phyloP scores from a whole-genome alignment of 306 rosid species.

The Trifolium subterraneum region DNA sequence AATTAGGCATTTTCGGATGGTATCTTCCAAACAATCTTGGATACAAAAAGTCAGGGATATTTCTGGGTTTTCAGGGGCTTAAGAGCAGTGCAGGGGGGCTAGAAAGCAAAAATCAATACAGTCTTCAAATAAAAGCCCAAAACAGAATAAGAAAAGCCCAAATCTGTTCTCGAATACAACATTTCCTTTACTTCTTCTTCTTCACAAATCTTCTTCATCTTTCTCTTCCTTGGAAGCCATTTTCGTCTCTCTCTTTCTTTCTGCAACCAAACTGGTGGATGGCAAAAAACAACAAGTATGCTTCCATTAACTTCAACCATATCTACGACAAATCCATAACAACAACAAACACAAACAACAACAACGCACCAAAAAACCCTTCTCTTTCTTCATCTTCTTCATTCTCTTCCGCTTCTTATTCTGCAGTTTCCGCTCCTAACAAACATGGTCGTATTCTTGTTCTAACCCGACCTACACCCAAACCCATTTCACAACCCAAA shows the following conservation, averaged over 20 bases:
- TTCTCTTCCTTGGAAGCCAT: constrained; percentile 15
- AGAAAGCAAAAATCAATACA: too few species aligned
- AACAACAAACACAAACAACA: constrained; percentile 14
- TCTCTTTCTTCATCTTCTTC: constrained; percentile 52
- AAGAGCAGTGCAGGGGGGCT: too few species aligned
- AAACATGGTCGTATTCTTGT: constrained; percentile 88
- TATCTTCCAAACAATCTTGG: too few species aligned
- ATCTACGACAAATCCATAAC: constrained; percentile 63
- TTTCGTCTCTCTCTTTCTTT: background rate
- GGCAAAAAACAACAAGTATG: constrained; percentile 84
- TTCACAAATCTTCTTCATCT: background rate
- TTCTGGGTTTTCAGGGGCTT: background rate
- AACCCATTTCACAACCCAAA: constrained; percentile 42
- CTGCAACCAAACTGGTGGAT: constrained; percentile 56
- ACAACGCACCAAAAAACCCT: constrained; percentile 43
- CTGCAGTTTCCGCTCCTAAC: constrained; percentile 66
- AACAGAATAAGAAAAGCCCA: background rate
- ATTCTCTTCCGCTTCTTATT: constrained; percentile 60
- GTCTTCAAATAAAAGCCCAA: background rate
- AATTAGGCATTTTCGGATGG: too few species aligned
- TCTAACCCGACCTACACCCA: constrained; percentile 67
- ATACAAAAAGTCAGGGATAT: too few species aligned
- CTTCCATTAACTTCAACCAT: constrained; percentile 80
- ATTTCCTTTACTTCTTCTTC: background rate
- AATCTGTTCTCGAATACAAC: background rate